Base-by-base conservation (phyloP, 208 protist species). In the Leishmania mexicana region DNA sequence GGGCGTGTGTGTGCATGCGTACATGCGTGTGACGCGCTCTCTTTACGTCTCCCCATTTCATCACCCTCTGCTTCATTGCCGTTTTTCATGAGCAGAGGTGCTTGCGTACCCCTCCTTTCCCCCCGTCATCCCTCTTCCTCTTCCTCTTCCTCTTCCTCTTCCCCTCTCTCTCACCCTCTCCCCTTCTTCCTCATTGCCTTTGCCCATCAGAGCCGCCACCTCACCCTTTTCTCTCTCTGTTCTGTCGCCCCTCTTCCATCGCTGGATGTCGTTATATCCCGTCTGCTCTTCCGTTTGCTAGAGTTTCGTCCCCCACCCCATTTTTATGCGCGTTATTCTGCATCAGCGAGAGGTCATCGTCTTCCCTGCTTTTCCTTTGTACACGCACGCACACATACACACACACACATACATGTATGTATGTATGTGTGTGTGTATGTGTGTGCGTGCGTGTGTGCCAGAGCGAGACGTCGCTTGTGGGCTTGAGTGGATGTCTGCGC, bases 1-100 rank as follows among this genome's bases (percentile, higher is more conserved):
- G 42, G 8, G 73, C 42, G 73, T 38, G 49, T 60, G 73, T 24
- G 24, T 76, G 73, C 58, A 45, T 76, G 51, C 57, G 53, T 60
- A 24, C 58, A 42, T 60, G 42, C 38, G 49, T 11, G 28, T 76
- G 45, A 45, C n/a, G 3, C 21, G 17, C 68, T 73, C 57, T 31
- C 24, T 49, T 38, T 73, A 17, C 21, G 19, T 15, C 40, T 73
- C 65, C 47, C 38, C 28, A 42, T 45, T 24, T 51, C 40, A 49
- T n/a, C 24, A 49, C 21, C 8, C 28, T 51, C 42, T 24, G 4
- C 45, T 49, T 51, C 21, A 45, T 28, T 11, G 68, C 2, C 40
- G 68, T 51, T 73, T n/a, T 49, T 21, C 21, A 49, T 3, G 42
- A 45, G 42, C 11, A 40, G 10, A 73, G 17, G 68, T 45, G 28